These are phyloP conservation scores for Danielia oregonensis DNA, from an alignment of 805 yeast genomes.

Conservation along the genomic window DNA sequence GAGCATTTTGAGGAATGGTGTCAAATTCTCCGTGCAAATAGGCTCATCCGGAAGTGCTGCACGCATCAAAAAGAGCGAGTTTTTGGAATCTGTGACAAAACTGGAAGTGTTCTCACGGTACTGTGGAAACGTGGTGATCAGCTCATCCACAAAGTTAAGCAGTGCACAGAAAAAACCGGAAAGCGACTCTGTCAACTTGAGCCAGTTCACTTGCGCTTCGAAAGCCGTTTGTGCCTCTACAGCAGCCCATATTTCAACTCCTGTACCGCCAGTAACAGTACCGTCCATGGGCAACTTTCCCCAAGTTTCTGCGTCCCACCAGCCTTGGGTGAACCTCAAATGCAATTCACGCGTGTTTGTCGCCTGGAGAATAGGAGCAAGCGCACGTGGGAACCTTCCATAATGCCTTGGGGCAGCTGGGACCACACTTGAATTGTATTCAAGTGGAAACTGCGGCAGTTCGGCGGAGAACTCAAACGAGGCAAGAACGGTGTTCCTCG, in stretches of 20 bases:
- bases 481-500: slow-evolving; percentile 65
- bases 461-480: slow-evolving; percentile 66
- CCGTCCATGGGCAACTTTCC: slow-evolving; percentile 79
- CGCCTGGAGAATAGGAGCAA: slow-evolving; percentile 70
- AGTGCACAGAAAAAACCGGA: slow-evolving; percentile 96
- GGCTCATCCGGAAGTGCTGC: slow-evolving; percentile 95
- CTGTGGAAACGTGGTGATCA: slow-evolving; percentile 61
- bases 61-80: slow-evolving; percentile 55
- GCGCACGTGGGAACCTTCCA: slow-evolving; percentile 70
- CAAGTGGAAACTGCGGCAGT: slow-evolving; percentile 42
- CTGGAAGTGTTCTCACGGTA: slow-evolving; percentile 40
- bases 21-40: slow-evolving; percentile 92
- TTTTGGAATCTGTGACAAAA: slow-evolving; percentile 22
- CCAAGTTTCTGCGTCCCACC: slow-evolving; percentile 91
- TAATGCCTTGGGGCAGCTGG: slow-evolving; percentile 40
- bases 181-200: slow-evolving; percentile 62
- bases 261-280: slow-evolving; percentile 78
- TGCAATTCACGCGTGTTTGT: slow-evolving; percentile 74
- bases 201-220: slow-evolving; percentile 67
- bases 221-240: slow-evolving; percentile 58
- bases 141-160: slow-evolving; percentile 77
- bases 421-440: slow-evolving; percentile 16
- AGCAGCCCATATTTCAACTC: slow-evolving; percentile 90
- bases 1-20: slow-evolving; percentile 84
- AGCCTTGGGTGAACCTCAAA: slow-evolving; percentile 86